Evolutionary conservation across 192 early-diverging fungal genomes (phyloP).

Genomic region (Allomyces macrogynus): DNA sequence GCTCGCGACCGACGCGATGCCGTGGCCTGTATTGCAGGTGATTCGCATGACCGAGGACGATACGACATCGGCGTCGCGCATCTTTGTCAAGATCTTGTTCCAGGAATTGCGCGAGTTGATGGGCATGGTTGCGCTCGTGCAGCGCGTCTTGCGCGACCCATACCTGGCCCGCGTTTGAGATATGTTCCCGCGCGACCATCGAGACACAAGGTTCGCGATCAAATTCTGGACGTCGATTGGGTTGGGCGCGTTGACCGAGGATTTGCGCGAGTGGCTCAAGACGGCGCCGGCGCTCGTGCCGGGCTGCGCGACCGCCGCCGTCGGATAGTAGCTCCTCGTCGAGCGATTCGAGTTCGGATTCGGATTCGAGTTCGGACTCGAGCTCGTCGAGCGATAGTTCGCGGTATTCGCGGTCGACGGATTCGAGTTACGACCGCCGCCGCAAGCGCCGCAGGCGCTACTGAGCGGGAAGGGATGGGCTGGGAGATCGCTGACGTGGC

Average conservation of each 20-base stretch:
- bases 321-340: neutral
- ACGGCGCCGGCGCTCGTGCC: slow-evolving; percentile 17
- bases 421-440: no score
- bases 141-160: slow-evolving; percentile 43
- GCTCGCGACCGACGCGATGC: slow-evolving; percentile 59
- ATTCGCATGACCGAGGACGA: slow-evolving; percentile 78
- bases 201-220: slow-evolving; percentile 83
- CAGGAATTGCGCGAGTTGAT: slow-evolving; percentile 67
- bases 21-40: slow-evolving; percentile 58
- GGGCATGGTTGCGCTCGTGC: slow-evolving; percentile 55
- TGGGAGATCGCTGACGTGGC: no score
- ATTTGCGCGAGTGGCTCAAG: slow-evolving; percentile 70
- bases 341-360: neutral
- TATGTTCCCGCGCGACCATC: slow-evolving; percentile 77
- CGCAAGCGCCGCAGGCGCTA: no score
- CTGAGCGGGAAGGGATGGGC: no score
- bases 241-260: slow-evolving; percentile 76
- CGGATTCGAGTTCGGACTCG: no score
- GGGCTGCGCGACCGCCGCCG: no score
- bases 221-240: slow-evolving; percentile 94
- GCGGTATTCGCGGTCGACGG: no score
- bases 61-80: slow-evolving; percentile 89
- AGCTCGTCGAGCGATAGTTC: no score
- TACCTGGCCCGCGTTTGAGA: slow-evolving; percentile 51
- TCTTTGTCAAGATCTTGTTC: slow-evolving; percentile 89